Base-by-base conservation (phyloP, 1,284 basidiomycete species). In the Trichosporon sp. region DNA sequence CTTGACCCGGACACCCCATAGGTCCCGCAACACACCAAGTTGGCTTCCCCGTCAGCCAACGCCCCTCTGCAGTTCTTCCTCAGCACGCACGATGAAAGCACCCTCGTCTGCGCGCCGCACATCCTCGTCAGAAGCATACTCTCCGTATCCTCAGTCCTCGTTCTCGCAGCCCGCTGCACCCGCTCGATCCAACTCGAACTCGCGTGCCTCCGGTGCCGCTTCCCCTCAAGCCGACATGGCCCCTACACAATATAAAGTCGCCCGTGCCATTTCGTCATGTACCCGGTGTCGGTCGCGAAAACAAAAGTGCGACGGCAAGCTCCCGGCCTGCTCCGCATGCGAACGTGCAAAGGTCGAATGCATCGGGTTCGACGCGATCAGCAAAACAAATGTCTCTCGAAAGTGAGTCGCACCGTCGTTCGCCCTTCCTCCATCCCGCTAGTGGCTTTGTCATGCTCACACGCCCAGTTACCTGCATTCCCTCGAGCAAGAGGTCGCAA, bases 331-430 rank as follows among this genome's bases (percentile, higher is more conserved):
- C 73, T 76, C 73, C 44, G 79, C 78, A 51, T 81, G 80, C 51
- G 76, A 81, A 47, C 72, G 82, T 51, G 83, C 83, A 42, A 83
- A 83, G 63, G 83, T 84, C n/a, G 83, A 84, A 67, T 84, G 83
- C 74, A 81, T 84, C 23, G 83, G 83, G 13, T 84, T 84, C 72
- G 83, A 84, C 66, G 83, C 83, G 4, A 83, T 84, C 42, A 80
- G 77, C 38, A 84, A 84, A 73, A 82, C 82, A n/a, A 84, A 84
- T 68, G 79, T 84, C 8, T 83, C 82, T 1, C 70, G 83, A 75
- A 84, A 83, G 83, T 83, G 71, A 75, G 82, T 77, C 25, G 44
- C 5, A 34, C 53, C n/a, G 12, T 47, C 35, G n/a, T 44, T 21
- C 27, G 29, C 27, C 53, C 29, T 12, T 25, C 27, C 3, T 12